phyloP scores from a whole-genome alignment of 1,139 yeast genomes.

The Wickerhamiella infanticola region DNA sequence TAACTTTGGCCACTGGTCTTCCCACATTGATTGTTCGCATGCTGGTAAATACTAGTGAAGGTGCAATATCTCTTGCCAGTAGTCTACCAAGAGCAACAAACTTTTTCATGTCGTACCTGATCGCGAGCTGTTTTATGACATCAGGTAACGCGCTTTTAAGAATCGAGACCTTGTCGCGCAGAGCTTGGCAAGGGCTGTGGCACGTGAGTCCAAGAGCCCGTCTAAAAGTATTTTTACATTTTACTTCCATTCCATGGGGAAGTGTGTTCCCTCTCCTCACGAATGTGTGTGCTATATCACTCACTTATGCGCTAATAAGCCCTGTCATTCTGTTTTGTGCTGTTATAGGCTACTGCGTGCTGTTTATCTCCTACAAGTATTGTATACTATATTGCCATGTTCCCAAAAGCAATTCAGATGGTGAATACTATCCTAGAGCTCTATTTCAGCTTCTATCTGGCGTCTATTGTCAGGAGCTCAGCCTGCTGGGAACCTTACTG shows the following conservation, averaged over 20 bases:
- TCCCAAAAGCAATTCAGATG: conserved; percentile 20
- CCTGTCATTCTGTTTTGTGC: conserved; percentile 60
- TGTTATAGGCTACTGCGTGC: conserved; percentile 39
- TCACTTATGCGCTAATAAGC: conserved; percentile 61
- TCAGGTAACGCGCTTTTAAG: conserved; percentile 14
- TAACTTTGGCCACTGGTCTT: conserved; percentile 70
- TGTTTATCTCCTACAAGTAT: conserved; percentile 53
- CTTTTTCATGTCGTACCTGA: conserved; percentile 48
- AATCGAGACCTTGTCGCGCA: conserved; percentile 5
- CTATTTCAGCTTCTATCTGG: conserved; percentile 65
- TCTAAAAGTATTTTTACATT: conserved; percentile 30
- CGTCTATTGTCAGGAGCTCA: conserved; percentile 60
- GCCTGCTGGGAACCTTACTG: conserved; percentile 41
- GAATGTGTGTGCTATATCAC: conserved; percentile 58
- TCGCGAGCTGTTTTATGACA: conserved; percentile 20
- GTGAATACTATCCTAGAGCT: conserved; percentile 44
- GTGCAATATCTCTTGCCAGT: conserved; percentile 33
- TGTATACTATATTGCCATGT: conserved; percentile 35
- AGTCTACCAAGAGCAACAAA: conserved; percentile 84
- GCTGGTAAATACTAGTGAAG: conserved; percentile 14
- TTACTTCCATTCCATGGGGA: conserved; percentile 53
- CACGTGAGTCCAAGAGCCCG: conserved; percentile 44
- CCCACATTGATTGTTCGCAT: conserved; percentile 38
- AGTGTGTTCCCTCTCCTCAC: conserved; percentile 61
- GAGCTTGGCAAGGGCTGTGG: conserved; percentile 4